Percentiles rank a stretch among this genome's conserved stretches.
Evolutionary conservation across 768 basidiomycete genomes (phyloP).

Genomic region (Crepidotus variabilis): DNA sequence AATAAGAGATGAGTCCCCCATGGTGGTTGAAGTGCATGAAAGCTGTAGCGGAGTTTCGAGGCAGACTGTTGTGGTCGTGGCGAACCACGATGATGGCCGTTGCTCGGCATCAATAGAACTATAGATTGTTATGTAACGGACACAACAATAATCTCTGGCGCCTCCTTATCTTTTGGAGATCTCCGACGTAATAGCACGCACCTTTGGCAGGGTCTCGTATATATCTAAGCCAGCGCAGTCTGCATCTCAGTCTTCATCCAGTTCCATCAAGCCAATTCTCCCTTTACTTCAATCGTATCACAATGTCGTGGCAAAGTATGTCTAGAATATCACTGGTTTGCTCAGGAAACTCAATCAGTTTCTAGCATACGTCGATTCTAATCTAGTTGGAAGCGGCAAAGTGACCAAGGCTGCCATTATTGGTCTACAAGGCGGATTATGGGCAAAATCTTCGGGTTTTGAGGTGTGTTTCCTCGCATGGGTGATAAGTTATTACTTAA

Average conservation of each 20-base stretch:
- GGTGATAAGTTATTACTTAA: neutral
- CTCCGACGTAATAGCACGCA: constrained; percentile 15
- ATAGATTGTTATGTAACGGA: neutral
- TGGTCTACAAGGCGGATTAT: constrained; percentile 71
- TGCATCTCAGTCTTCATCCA: constrained; percentile 7
- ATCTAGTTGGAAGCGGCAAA: constrained; percentile 72
- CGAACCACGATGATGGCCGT: constrained; percentile 2
- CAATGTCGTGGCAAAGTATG: constrained; percentile 74
- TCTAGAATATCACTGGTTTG: neutral
- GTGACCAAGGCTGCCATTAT: constrained; percentile 76
- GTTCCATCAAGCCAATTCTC: neutral
- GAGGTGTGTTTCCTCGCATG: constrained; percentile 36
- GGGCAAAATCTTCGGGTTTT: constrained; percentile 65
- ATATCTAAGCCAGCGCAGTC: neutral
- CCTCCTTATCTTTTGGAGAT: constrained; percentile 20
- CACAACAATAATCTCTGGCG: neutral
- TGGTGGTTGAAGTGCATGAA: neutral
- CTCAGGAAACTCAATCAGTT: constrained; percentile 1
- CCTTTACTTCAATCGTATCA: constrained; percentile 4
- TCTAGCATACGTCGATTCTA: constrained; percentile 77
- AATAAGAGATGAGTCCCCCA: neutral
- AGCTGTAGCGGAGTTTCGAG: neutral
- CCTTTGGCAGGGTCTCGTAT: constrained; percentile 13
- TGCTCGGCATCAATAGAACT: neutral
- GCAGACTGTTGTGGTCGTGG: neutral